Evolutionary conservation across 148 eudicot genomes (phyloP).

Genomic region (Diospyros kaki): DNA sequence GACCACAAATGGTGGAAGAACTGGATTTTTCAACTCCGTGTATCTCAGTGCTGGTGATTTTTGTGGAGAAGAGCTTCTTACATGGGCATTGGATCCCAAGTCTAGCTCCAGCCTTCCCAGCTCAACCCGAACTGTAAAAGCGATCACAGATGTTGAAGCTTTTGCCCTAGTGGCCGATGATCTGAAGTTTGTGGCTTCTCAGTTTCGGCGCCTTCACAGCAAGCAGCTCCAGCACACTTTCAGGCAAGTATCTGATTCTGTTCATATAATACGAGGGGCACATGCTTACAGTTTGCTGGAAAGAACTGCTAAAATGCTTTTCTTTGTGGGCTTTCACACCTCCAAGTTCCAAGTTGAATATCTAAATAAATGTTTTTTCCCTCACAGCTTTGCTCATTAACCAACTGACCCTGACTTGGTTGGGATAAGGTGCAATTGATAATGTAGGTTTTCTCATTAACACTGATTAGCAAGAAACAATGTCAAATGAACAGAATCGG

Average conservation of each 20-base stretch:
- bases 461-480: neutral
- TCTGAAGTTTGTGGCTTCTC: constrained; percentile 63
- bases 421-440: no score
- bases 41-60: constrained; percentile 55
- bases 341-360: no score
- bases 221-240: constrained; percentile 65
- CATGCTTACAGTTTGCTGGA: neutral
- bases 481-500: neutral
- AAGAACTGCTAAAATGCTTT: neutral
- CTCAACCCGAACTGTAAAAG: constrained; percentile 62
- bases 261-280: neutral
- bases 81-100: constrained; percentile 73
- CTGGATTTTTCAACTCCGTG: constrained; percentile 57
- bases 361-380: neutral
- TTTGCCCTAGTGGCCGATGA: constrained; percentile 59
- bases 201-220: constrained; percentile 65
- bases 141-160: constrained; percentile 62
- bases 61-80: constrained; percentile 78
- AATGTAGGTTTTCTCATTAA: neutral
- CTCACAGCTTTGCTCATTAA: neutral
- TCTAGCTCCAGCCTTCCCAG: constrained; percentile 51
- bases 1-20: constrained; percentile 82
- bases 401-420: no score
- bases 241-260: constrained; percentile 26
- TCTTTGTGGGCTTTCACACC: no score